Base-by-base conservation (phyloP, 2,329 filamentous ascomycete species). In the Xylariales sp. region DNA sequence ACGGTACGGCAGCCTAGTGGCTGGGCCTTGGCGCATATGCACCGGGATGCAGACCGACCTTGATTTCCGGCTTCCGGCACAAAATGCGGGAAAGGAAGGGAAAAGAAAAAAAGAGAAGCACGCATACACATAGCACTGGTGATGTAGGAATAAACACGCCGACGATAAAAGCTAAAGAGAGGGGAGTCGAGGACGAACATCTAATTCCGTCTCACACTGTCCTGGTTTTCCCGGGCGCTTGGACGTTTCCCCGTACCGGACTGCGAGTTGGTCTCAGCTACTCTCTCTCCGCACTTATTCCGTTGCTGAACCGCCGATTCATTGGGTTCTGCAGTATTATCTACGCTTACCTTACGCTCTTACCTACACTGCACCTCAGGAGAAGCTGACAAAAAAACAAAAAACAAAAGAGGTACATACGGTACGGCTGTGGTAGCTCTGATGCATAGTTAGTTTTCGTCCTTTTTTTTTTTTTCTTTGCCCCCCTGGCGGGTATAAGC, bases 11-110 rank as follows among this genome's bases (percentile, higher is more conserved):
- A 52, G 52, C 55, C 52, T 36, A 43, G 52, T 55, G 52, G 54
- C 64, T 67, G 53, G 64, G 45, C 14, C 67, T 69, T 69, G 64
- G 68, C 68, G 68, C 68, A 69, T 69, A 69, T 69, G 68, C 64
- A 68, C 57, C 64, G 61, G 60, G 43, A 69, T 68, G 68, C 65
- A 67, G 54, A 60, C 64, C 64, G 58, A 62, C 61, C 59, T 65
- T 41, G 68, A 65, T 56, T 64, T 69, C 68, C 68, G 68, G 64
- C 64, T 67, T 69, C 68, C 68, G 68, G 65, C 64, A 58, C 60
- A 48, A 64, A 18, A 16, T 30, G 36, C 18, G 14, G 36, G 9
- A 23, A 43, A 6, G 34, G 28, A 54, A 54, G 57, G 36, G 28
- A 39, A 54, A 58, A 34, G 32, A 14, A 41, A 36, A 23, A 53